These are phyloP conservation scores for Trichomonascaceae sp. DNA, from an alignment of 1,139 yeast genomes.

Conservation along the genomic window DNA sequence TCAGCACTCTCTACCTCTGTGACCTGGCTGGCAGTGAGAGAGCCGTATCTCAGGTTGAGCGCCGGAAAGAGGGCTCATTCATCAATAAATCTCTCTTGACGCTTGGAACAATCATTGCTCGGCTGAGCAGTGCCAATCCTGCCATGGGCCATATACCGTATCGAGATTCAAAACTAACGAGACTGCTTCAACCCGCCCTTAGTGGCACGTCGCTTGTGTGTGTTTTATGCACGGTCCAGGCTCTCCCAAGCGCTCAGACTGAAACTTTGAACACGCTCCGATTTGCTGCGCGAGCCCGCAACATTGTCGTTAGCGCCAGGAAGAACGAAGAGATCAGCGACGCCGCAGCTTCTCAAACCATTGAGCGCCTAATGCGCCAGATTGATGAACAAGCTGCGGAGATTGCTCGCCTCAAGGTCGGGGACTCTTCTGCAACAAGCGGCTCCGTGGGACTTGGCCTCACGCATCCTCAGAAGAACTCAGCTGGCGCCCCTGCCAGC, in stretches of 20 bases:
- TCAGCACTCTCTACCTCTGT: conserved; percentile 67
- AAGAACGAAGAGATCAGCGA: conserved; percentile 28
- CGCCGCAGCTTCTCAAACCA: conserved; percentile 12
- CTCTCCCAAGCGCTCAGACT: conserved; percentile 46
- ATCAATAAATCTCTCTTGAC: conserved; percentile 86
- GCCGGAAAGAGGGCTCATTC: conserved; percentile 85
- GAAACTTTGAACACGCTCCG: conserved; percentile 82
- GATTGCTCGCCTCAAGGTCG: conserved; percentile 18
- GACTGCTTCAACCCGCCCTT: conserved; percentile 80
- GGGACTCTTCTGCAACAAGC: conserved; percentile 1
- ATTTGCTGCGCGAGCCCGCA: conserved; percentile 89
- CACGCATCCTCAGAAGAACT: not conserved
- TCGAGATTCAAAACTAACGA: conserved; percentile 80
- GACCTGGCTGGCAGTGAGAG: conserved; percentile 94
- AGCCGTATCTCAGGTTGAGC: conserved; percentile 67
- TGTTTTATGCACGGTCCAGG: conserved; percentile 73
- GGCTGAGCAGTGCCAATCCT: conserved; percentile 28
- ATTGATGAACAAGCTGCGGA: conserved; percentile 30
- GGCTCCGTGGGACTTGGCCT: conserved; percentile 1
- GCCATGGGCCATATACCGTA: conserved; percentile 58
- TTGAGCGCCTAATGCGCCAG: conserved; percentile 21
- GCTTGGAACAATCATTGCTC: conserved; percentile 76
- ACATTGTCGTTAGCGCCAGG: conserved; percentile 57
- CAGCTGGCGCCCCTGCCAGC: conserved; percentile 1
- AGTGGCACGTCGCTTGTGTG: conserved; percentile 82